Base-by-base conservation (phyloP, 768 basidiomycete species). In the Russula earlei region DNA sequence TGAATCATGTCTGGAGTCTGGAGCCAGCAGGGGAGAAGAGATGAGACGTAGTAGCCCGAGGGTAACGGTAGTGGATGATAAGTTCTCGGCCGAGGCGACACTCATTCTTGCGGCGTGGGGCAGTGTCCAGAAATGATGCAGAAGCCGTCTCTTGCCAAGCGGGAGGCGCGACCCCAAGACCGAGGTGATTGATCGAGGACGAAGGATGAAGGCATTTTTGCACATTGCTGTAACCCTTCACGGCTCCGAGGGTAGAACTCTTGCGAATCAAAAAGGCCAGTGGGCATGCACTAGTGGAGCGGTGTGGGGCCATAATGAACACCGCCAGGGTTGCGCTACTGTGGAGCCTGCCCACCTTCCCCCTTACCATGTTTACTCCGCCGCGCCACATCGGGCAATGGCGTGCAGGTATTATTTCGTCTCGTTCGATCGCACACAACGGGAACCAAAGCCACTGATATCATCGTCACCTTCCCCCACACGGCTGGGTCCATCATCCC, bases 311-410 rank as follows among this genome's bases (percentile, higher is more conserved):
- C 22, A 9, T 9, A 5, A 22, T 34, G 49, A 50, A 49, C 20
- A 5, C 27, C 8, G 12, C 34, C 34, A 14, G 1, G 1, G 34
- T 14, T n/a, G n/a, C n/a, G n/a, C n/a, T n/a, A n/a, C n/a, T n/a
- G n/a, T n/a, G n/a, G n/a, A n/a, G n/a, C n/a, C n/a, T n/a, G n/a
- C n/a, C n/a, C n/a, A n/a, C n/a, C n/a, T n/a, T n/a, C n/a, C n/a
- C n/a, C n/a, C n/a, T n/a, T n/a, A n/a, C n/a, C n/a, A n/a, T n/a
- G n/a, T 31, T 9, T 10, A 45, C 27, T 20, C 37, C 22, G n/a
- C 22, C 17, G 55, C 44, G n/a, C 44, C 49, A 19, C 37, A 56
- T 56, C 43, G 50, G 37, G 37, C 31, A 54, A 54, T 12, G 33
- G 20, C 15, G 20, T 29, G 48, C 41, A 38, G 10, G 34, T 4